These are phyloP conservation scores for Yamadazyma phyllophila DNA, from an alignment of 805 yeast species.

Conservation along the genomic window DNA sequence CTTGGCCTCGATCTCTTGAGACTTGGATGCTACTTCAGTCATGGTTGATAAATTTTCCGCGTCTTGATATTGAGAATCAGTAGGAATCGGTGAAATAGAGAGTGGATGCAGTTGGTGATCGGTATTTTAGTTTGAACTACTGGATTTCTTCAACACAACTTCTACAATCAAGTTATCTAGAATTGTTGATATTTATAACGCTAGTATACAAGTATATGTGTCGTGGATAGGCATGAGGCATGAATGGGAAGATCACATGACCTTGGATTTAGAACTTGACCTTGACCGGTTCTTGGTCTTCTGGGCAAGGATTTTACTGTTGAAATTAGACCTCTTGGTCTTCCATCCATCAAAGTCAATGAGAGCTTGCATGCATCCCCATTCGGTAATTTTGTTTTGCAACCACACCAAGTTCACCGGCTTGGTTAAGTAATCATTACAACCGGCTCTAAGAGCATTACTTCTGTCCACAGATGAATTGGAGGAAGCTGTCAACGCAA, in stretches of 20 bases:
- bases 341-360: constrained; percentile 95
- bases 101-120: too few species aligned
- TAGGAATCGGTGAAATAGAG: too few species aligned
- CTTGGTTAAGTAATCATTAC: constrained; percentile 93
- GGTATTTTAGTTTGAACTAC: too few species aligned
- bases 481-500: constrained; percentile 92
- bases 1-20: constrained; percentile 1
- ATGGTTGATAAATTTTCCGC: constrained; percentile 3
- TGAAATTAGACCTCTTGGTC: constrained; percentile 16
- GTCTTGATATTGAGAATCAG: not conserved
- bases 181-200: too few species aligned
- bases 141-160: too few species aligned
- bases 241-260: not conserved
- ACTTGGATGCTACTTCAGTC: constrained; percentile 9
- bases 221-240: too few species aligned
- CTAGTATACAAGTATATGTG: not conserved
- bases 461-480: constrained; percentile 75
- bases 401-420: constrained; percentile 96
- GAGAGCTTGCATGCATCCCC: constrained; percentile 99
- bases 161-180: too few species aligned
- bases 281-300: constrained; percentile 11
- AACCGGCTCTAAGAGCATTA: constrained; percentile 93
- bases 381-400: constrained; percentile 88
- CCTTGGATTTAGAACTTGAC: constrained; percentile 9
- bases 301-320: constrained; percentile 8